A percentile compares a stretch with the other conserved stretches of the same genome.
phyloP scores from a whole-genome alignment of 78 protist genomes.

The Dictyostelium citrinum region DNA sequence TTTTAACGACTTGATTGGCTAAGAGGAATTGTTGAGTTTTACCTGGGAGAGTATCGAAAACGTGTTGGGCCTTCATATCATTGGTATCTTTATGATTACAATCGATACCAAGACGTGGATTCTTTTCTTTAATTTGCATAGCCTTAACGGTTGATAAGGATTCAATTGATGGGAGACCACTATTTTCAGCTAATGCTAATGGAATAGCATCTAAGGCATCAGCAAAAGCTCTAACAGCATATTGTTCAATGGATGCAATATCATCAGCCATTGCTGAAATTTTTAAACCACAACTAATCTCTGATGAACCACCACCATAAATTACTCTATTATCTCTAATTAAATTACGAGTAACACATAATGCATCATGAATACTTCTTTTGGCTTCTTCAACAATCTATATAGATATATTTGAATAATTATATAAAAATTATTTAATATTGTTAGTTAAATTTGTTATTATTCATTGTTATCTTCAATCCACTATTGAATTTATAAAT shows the following conservation, averaged over 20 bases:
- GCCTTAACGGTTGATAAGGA: conserved; percentile 91
- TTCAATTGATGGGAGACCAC: conserved; percentile 96
- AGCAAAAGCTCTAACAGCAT: conserved; percentile 98
- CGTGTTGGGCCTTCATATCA: conserved; percentile 96
- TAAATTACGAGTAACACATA: conserved; percentile 99
- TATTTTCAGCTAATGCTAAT: conserved; percentile 98
- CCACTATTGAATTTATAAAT: neutral
- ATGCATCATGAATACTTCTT: conserved; percentile 99
- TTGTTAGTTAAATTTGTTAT: neutral
- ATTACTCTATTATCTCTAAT: conserved; percentile 96
- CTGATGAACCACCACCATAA: conserved; percentile 99
- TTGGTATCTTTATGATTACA: conserved; percentile 89
- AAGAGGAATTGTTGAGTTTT: conserved; percentile 98
- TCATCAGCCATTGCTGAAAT: conserved; percentile 92
- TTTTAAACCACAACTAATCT: conserved; percentile 95
- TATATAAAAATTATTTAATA: neutral
- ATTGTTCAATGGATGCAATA: conserved; percentile 93
- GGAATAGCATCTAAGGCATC: conserved; percentile 99
- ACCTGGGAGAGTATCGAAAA: conserved; percentile 97
- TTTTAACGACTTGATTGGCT: conserved; percentile 99
- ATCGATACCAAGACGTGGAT: conserved; percentile 97
- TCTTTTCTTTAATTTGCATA: conserved; percentile 87
- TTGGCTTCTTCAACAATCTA: conserved; percentile 98
- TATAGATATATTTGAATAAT: neutral
- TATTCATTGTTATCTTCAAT: neutral